Evolutionary conservation across 768 basidiomycete genomes (phyloP), one percentile per base, ranked within the genome.

Genomic region (Serendipita sp.): DNA sequence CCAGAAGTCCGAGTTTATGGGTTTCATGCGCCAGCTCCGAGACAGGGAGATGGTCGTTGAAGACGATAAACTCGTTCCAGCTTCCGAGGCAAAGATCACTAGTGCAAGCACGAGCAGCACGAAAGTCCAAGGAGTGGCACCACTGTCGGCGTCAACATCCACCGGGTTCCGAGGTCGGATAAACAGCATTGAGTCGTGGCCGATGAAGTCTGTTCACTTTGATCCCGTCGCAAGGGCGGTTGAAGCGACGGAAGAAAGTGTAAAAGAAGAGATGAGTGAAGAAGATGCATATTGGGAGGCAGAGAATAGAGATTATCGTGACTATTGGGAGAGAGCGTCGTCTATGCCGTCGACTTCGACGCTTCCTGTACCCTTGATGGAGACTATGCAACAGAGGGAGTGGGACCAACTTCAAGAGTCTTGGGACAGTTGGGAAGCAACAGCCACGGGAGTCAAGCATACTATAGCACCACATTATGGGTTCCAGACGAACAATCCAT

Each of bases 371-470:
- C 55, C 55, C 18, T 34, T 60, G 16, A 34, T 34, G 33, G 55
- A 60, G 34, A 27, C 66, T 53, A 15, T 68, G 55, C 70, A 73
- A 66, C 67, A 67, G 64, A 68, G 65, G 3, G 77, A 77, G 62
- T 93, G 91, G 91, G 79, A 82, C 66, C 73, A 73, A 34, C 72
- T 95, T 66, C 88, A 91, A 72, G 72, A 74, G 10, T 84, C 85
- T 65, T 94, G 90, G 90, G 91, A 94, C 68, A 74, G 74, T 2
- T 89, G 88, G 64, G 90, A 91, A 71, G 88, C 87, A 0, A 87
- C 85, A 3, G 71, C 82, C 0, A 72, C 79, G 0, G 89, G 88
- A 0, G 78, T 91, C 64, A 78, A 76, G 67, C 78, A 78, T 8
- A 72, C 85, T 11, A 68, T 72, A 18, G 18, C 63, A 64, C 0